A percentile compares a stretch with the other conserved stretches of the same genome.
Evolutionary conservation across 768 basidiomycete genomes (phyloP).

Genomic region (Suillus sp.): DNA sequence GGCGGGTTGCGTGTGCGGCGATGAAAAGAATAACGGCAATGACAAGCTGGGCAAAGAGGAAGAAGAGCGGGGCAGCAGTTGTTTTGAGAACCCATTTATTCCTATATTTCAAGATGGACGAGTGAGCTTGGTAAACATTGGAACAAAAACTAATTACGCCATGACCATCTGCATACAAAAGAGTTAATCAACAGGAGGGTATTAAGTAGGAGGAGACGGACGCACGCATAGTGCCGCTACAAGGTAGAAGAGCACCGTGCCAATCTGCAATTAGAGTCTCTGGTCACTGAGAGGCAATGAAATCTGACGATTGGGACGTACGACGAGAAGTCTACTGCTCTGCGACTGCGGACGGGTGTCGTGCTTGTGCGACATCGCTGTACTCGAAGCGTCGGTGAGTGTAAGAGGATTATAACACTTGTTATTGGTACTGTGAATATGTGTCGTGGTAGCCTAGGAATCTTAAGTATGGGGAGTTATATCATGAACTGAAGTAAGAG

Average conservation of each 20-base stretch:
- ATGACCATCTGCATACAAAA: constrained; percentile 73
- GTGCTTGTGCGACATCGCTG: constrained; percentile 30
- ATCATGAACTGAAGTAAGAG: constrained; percentile 7
- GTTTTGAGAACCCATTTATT: constrained; percentile 91
- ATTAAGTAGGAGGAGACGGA: constrained; percentile 21
- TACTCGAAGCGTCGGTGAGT: background rate
- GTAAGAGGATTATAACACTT: background rate
- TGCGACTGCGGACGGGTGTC: constrained; percentile 30
- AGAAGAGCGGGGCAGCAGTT: constrained; percentile 80
- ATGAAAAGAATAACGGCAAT: constrained; percentile 81
- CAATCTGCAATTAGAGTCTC: constrained; percentile 45
- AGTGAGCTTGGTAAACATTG: constrained; percentile 23
- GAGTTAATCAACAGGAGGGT: constrained; percentile 10
- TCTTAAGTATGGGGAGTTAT: background rate
- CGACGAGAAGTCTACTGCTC: constrained; percentile 33
- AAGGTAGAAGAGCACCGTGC: constrained; percentile 83
- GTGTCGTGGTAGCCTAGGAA: background rate
- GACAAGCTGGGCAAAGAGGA: constrained; percentile 77
- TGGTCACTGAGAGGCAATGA: constrained; percentile 13
- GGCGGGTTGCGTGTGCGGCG: constrained; percentile 56
- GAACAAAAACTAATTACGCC: constrained; percentile 51
- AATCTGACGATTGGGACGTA: constrained; percentile 21
- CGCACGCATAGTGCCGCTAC: constrained; percentile 85
- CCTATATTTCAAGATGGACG: constrained; percentile 37
- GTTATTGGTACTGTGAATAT: constrained; percentile 1